Evolutionary conservation across 768 basidiomycete genomes (phyloP), one percentile per base, ranked within the genome.

Genomic region (Dacryopinax spathularia): DNA sequence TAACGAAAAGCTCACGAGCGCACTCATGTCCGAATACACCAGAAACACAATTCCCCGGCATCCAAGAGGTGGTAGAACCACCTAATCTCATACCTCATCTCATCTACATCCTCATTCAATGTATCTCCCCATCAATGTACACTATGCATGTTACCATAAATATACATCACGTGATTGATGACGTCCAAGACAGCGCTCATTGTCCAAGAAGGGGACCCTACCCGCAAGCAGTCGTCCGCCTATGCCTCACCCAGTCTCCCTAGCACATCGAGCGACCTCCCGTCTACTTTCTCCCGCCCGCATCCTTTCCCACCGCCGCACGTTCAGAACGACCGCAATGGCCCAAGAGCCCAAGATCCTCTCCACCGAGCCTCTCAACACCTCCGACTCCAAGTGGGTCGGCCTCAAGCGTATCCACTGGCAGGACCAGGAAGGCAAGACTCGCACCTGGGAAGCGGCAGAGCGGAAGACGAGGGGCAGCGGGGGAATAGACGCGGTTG

Each of bases 391-490:
- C 64, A 94, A 91, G 76, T 96, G 91, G 88, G 79, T 96, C 62
- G 83, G 84, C 9, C 75, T 96, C 69, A 87, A 88, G 73, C 88
- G 85, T 74, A 84, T 95, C 67, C 80, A 80, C 48, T 97, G 88
- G 75, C 73, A 80, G 62, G 94, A 96, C 76, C 79, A 84, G 66
- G 82, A 84, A 13, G 91, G 92, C 1, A 82, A 77, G 69, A 78
- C 88, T 87, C 78, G 91, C 63, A 69, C 80, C n/a, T 97, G 94
- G 93, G 94, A 96, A 74, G 85, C 78, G 64, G 93, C 93, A 10
- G 85, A 89, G 68, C 80, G 94, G 35, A 88, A 84, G 70, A 91
- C 89, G 13, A 81, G 89, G 41, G 83, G 83, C 59, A 79, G 82
- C 2, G 82, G 84, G 12, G 91, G 87, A 0, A 81, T 92, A 63